phyloP scores from a whole-genome alignment of 768 basidiomycete species.

The Phaffia australis region DNA sequence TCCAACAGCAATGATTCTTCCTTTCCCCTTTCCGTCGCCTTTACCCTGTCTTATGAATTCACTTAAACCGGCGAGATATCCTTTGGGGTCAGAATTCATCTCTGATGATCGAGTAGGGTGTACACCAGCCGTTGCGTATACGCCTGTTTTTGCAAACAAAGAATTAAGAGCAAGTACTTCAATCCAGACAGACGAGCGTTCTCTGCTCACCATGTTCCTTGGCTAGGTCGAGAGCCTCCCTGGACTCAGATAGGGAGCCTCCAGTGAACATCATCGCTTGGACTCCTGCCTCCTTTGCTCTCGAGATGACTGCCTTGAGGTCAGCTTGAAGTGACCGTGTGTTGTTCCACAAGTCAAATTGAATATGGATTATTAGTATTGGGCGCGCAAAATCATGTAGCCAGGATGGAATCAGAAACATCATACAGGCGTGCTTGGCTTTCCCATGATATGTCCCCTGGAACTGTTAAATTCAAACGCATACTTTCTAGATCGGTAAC shows the following conservation, averaged over 20 bases:
- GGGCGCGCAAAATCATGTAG: background rate
- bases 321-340: slow-evolving; percentile 45
- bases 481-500: no score
- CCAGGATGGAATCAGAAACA: background rate
- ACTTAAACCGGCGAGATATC: slow-evolving; percentile 53
- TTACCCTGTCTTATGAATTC: slow-evolving; percentile 41
- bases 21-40: slow-evolving; percentile 44
- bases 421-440: slow-evolving; percentile 38
- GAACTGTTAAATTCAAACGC: slow-evolving; percentile 29
- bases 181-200: background rate
- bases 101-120: slow-evolving; percentile 67
- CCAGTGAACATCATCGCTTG: slow-evolving; percentile 67
- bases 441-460: slow-evolving; percentile 39
- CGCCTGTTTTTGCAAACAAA: slow-evolving; percentile 33
- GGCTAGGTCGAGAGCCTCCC: slow-evolving; percentile 53
- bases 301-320: slow-evolving; percentile 48
- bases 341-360: background rate
- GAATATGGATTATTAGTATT: background rate
- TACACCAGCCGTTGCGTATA: slow-evolving; percentile 66
- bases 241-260: slow-evolving; percentile 55
- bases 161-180: background rate
- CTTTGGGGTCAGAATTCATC: slow-evolving; percentile 55
- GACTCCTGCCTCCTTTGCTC: slow-evolving; percentile 53
- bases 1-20: slow-evolving; percentile 59
- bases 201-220: slow-evolving; percentile 44